Percentiles rank a stretch among this genome's conserved stretches.
Evolutionary conservation across 768 basidiomycete genomes (phyloP).

Genomic region (Naematelia encephala): DNA sequence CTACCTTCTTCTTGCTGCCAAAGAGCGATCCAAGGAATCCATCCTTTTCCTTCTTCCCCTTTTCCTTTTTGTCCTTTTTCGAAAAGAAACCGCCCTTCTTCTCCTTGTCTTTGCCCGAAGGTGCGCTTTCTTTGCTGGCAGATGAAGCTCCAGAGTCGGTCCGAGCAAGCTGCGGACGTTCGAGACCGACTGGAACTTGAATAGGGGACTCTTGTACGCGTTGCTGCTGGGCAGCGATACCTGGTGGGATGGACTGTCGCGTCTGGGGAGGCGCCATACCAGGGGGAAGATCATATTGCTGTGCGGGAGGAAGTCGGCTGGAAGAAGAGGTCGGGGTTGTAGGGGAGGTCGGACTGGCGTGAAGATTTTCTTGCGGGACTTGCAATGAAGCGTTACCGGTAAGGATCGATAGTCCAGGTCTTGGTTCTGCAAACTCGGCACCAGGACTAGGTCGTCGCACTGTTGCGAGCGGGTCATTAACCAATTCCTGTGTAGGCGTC

Average conservation of each 20-base stretch:
- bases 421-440: slow-evolving; percentile 9
- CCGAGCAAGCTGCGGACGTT: slow-evolving; percentile 25
- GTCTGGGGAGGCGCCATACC: slow-evolving; percentile 42
- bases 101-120: slow-evolving; percentile 42
- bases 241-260: slow-evolving; percentile 23
- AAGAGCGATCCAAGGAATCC: slow-evolving; percentile 92
- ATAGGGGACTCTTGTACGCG: slow-evolving; percentile 4
- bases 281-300: slow-evolving; percentile 27
- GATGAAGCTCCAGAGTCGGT: slow-evolving; percentile 25
- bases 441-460: slow-evolving; percentile 24
- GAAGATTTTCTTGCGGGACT: slow-evolving; percentile 17
- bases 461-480: slow-evolving; percentile 21
- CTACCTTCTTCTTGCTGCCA: slow-evolving; percentile 79
- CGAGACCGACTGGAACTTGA: slow-evolving; percentile 15
- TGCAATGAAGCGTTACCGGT: slow-evolving; percentile 13
- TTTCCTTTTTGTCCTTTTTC: slow-evolving; percentile 37
- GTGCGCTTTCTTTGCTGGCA: background rate
- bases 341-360: slow-evolving; percentile 5
- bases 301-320: slow-evolving; percentile 3
- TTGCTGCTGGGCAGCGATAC: slow-evolving; percentile 31
- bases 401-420: slow-evolving; percentile 18
- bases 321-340: slow-evolving; percentile 14
- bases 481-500: slow-evolving; percentile 41
- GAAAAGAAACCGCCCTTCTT: slow-evolving; percentile 44
- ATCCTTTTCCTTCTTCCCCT: slow-evolving; percentile 56